phyloP scores from a whole-genome alignment of 352 stramenopile species.

The Phytophthora europaea region DNA sequence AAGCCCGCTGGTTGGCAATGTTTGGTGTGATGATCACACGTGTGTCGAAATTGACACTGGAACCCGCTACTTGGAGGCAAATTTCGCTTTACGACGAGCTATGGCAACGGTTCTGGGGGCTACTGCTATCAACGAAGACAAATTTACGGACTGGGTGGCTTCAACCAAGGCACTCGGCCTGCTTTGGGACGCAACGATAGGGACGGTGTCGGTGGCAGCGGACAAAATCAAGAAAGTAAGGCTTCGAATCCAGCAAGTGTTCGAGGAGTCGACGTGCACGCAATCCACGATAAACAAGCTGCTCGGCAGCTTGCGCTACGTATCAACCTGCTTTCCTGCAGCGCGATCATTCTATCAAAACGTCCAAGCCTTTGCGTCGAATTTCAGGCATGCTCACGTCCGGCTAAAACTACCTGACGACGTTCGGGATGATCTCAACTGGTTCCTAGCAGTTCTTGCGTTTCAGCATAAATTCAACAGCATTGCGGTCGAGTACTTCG shows the following conservation, averaged over 20 bases:
- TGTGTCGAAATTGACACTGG: slow-evolving; percentile 7
- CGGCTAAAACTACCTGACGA: background rate
- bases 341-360: slow-evolving; percentile 21
- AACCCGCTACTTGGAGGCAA: slow-evolving; percentile 3
- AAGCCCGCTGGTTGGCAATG: background rate
- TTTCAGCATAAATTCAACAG: background rate
- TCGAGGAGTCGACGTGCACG: background rate
- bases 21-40: slow-evolving; percentile 4
- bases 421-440: background rate
- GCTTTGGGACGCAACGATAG: background rate
- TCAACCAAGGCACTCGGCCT: background rate
- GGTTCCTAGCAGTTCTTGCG: slow-evolving; percentile 4
- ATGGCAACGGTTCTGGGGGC: slow-evolving; percentile 7
- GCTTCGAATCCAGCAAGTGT: background rate
- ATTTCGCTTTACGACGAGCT: slow-evolving; percentile 2
- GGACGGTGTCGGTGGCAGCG: slow-evolving; percentile 6
- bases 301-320: slow-evolving; percentile 11
- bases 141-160: slow-evolving; percentile 19
- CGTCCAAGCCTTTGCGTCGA: slow-evolving; percentile 9
- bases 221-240: slow-evolving; percentile 5
- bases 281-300: slow-evolving; percentile 3
- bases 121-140: slow-evolving; percentile 5
- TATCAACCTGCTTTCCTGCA: slow-evolving; percentile 16
- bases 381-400: background rate
- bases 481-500: slow-evolving; percentile 15